These are phyloP conservation scores for Cyclotella distinguenda DNA, from an alignment of 108 stramenopile genomes.

Conservation along the genomic window DNA sequence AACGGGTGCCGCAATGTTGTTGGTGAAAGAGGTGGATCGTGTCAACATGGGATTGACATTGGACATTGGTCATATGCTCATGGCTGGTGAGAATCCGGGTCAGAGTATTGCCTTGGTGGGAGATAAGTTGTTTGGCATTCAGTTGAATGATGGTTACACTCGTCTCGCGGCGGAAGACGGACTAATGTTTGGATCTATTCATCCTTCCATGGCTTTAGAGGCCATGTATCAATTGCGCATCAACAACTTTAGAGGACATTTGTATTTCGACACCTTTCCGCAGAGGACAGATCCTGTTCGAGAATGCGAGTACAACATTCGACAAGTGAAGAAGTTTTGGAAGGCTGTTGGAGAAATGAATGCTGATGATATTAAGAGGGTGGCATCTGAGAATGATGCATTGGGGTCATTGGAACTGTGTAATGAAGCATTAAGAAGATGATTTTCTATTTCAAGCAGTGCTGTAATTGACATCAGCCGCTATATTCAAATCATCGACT, in stretches of 20 bases:
- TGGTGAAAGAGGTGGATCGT: slow-evolving; percentile 74
- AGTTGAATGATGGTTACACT: slow-evolving; percentile 83
- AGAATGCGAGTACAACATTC: slow-evolving; percentile 85
- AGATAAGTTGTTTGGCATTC: slow-evolving; percentile 80
- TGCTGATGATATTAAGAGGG: slow-evolving; percentile 26
- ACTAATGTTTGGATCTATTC: slow-evolving; percentile 85
- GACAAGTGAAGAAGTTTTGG: slow-evolving; percentile 72
- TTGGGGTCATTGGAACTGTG: slow-evolving; percentile 66
- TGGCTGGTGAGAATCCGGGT: slow-evolving; percentile 83
- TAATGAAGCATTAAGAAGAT: slow-evolving; percentile 45
- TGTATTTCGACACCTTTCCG: slow-evolving; percentile 92
- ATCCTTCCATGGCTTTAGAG: slow-evolving; percentile 81
- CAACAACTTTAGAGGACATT: slow-evolving; percentile 69
- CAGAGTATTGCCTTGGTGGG: slow-evolving; percentile 84
- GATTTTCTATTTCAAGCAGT: too few species aligned
- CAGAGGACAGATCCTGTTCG: slow-evolving; percentile 78
- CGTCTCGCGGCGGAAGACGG: slow-evolving; percentile 88
- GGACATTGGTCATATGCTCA: slow-evolving; percentile 88
- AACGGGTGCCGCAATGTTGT: slow-evolving; percentile 77
- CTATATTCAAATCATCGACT: too few species aligned
- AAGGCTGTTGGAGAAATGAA: slow-evolving; percentile 50
- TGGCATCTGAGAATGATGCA: slow-evolving; percentile 71
- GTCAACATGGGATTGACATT: slow-evolving; percentile 84
- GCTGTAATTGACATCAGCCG: too few species aligned
- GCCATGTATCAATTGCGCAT: slow-evolving; percentile 74